Evolutionary conservation across 2,329 filamentous ascomycete genomes (phyloP), one percentile per base, ranked within the genome.

Genomic region (Ceratocystis lukuohia): DNA sequence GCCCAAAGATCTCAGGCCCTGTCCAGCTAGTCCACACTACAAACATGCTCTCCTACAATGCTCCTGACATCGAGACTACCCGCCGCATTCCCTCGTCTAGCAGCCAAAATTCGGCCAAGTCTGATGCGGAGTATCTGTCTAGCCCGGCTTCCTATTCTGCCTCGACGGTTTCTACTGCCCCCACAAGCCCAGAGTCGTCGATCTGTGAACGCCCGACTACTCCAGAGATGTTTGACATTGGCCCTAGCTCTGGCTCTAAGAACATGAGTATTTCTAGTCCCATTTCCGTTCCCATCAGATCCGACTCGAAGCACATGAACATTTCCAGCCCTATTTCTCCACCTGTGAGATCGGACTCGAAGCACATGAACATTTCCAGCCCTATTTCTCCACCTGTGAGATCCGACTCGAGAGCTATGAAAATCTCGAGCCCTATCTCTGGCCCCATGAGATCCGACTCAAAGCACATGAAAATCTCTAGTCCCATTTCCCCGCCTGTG

Each of bases 31-130:
- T 96, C 62, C 95, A 94, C 68, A 96, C 93, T 4, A 97, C 94
- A 71, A 99, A 97, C 76, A 91, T 95, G 83, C 86, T 96, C 65
- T 91, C 91, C 6, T 96, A 96, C 81, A 93, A 93, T 73, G 92
- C 94, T 8, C 93, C 93, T 63, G 88, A 96, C 73, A 86, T 96
- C 69, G 62, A 67, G 1, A 44, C 66, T 37, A n/a, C 62, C 15
- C 78, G 79, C 57, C 80, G 73, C 72, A 74, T 70, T n/a, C 71
- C 74, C n/a, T 78, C 79, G 10, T 83, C 82, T 48, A 79, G 79
- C 73, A 79, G 79, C 73, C 79, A 79, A 71, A 78, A 77, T 37
- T 79, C 81, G 2, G 77, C 75, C 67, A 81, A 82, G 70, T 88
- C 68, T 15, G 84, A 84, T 53, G 86, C 88, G 68, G 89, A 93